phyloP scores from a whole-genome alignment of 805 yeast genomes.

The Ogataea zsoltii region DNA sequence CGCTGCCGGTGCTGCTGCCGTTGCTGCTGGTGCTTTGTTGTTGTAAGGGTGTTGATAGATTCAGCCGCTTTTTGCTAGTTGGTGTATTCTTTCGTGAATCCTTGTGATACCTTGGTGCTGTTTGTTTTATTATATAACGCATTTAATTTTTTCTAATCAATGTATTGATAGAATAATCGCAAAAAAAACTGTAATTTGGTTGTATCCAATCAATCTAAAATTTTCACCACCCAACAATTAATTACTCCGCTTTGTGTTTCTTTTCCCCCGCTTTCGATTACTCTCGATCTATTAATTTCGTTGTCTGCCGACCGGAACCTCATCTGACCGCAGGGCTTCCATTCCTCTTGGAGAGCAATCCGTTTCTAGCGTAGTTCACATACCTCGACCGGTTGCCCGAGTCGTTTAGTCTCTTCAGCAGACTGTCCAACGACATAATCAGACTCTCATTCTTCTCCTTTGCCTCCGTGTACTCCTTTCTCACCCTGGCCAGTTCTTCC shows the following conservation, averaged over 20 bases:
- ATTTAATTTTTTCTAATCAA: slow-evolving; percentile 11
- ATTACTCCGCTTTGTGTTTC: too few relatives aligned
- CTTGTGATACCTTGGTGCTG: slow-evolving; percentile 12
- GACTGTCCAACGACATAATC: slow-evolving; percentile 13
- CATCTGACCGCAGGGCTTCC: slow-evolving; percentile 21
- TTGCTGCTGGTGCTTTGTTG: slow-evolving; percentile 38
- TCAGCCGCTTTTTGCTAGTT: slow-evolving; percentile 4
- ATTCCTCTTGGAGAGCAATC: slow-evolving; percentile 21
- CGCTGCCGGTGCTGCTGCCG: slow-evolving; percentile 37
- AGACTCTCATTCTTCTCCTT: slow-evolving; percentile 14
- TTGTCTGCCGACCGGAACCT: too few relatives aligned
- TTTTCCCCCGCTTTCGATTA: too few relatives aligned
- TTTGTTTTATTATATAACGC: slow-evolving; percentile 12
- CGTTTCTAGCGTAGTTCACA: slow-evolving; percentile 28
- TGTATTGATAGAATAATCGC: slow-evolving; percentile 7
- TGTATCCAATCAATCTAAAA: too few relatives aligned
- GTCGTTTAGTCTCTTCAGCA: slow-evolving; percentile 22
- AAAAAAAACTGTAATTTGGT: not conserved
- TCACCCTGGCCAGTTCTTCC: slow-evolving; percentile 11
- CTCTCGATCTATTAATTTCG: too few relatives aligned
- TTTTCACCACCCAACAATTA: too few relatives aligned
- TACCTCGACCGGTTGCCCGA: slow-evolving; percentile 25
- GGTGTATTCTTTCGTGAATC: slow-evolving; percentile 5
- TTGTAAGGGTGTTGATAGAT: slow-evolving; percentile 25
- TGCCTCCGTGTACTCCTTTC: slow-evolving; percentile 9